A percentile compares a stretch with the other conserved stretches of the same genome.
These are phyloP conservation scores for Raphanus raphanistrum DNA, from an alignment of 345 rosid species.

Conservation along the genomic window DNA sequence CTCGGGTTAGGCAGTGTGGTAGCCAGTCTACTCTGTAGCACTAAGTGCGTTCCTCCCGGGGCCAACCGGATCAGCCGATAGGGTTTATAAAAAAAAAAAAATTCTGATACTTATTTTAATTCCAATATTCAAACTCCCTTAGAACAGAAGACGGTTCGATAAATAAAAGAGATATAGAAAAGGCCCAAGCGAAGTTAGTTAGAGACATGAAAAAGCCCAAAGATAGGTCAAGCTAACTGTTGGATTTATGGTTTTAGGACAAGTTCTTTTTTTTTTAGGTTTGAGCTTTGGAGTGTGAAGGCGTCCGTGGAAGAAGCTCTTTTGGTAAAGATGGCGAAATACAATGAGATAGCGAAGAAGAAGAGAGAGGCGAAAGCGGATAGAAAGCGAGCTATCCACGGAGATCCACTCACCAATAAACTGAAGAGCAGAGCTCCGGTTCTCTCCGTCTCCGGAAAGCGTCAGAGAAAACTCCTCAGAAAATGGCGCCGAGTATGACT, in stretches of 20 bases:
- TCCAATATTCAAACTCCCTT: too few relatives aligned
- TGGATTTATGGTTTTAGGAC: slow-evolving; percentile 26
- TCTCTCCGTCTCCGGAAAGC: slow-evolving; percentile 70
- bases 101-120: too few relatives aligned
- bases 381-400: slow-evolving; percentile 62
- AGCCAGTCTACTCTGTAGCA: too few relatives aligned
- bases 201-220: not conserved
- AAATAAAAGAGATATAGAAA: not conserved
- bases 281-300: not conserved
- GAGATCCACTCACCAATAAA: slow-evolving; percentile 64
- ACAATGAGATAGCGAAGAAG: slow-evolving; percentile 71
- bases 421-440: slow-evolving; percentile 50
- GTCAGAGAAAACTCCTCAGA: slow-evolving; percentile 70
- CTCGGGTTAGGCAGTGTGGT: too few relatives aligned
- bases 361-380: slow-evolving; percentile 60
- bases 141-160: not conserved
- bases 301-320: slow-evolving; percentile 5
- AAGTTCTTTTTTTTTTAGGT: not conserved
- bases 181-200: slow-evolving; percentile 8
- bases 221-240: not conserved
- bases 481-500: slow-evolving; percentile 68
- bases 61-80: too few relatives aligned
- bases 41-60: too few relatives aligned
- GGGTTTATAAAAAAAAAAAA: too few relatives aligned
- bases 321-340: slow-evolving; percentile 63